phyloP scores from a whole-genome alignment of 2,329 filamentous ascomycete genomes.

The Stachybotrys chartarum region DNA sequence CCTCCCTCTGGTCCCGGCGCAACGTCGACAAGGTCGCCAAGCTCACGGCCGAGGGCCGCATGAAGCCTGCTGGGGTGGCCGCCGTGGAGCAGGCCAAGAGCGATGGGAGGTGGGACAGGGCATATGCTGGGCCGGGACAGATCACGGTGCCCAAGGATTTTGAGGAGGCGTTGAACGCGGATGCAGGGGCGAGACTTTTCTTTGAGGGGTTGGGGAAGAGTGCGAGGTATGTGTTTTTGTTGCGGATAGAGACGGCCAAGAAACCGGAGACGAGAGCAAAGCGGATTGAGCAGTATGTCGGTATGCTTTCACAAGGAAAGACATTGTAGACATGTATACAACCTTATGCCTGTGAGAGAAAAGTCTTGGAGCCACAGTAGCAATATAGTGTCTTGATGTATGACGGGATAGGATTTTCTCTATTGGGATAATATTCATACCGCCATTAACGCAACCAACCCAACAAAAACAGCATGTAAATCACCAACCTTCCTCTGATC shows the following conservation, averaged over 20 bases:
- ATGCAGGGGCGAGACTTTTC: conserved; percentile 24
- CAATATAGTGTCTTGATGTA: not conserved
- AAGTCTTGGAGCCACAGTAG: not conserved
- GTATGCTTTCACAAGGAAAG: conserved; percentile 26
- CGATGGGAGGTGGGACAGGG: conserved; percentile 51
- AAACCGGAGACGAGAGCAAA: conserved; percentile 23
- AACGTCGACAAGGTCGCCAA: conserved; percentile 46
- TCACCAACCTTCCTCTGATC: conserved; percentile 4
- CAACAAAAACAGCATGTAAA: not conserved
- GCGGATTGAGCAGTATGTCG: conserved; percentile 33
- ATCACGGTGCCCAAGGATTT: conserved; percentile 44
- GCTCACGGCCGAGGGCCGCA: conserved; percentile 37
- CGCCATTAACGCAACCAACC: not conserved
- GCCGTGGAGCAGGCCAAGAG: conserved; percentile 47
- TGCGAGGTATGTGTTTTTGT: conserved; percentile 38
- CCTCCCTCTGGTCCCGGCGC: conserved; percentile 52
- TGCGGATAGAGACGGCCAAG: conserved; percentile 35
- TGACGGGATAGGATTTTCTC: not conserved
- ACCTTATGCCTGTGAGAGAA: not conserved
- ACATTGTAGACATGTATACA: conserved; percentile 11
- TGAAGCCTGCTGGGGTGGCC: conserved; percentile 38
- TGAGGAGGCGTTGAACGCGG: conserved; percentile 28
- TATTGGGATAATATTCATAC: not conserved
- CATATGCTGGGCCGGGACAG: conserved; percentile 43
- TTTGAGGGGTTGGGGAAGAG: conserved; percentile 37